Percentiles rank a stretch among this genome's conserved stretches.
Evolutionary conservation across 2,329 filamentous ascomycete genomes (phyloP).

Genomic region (Scedosporium minutisporum): DNA sequence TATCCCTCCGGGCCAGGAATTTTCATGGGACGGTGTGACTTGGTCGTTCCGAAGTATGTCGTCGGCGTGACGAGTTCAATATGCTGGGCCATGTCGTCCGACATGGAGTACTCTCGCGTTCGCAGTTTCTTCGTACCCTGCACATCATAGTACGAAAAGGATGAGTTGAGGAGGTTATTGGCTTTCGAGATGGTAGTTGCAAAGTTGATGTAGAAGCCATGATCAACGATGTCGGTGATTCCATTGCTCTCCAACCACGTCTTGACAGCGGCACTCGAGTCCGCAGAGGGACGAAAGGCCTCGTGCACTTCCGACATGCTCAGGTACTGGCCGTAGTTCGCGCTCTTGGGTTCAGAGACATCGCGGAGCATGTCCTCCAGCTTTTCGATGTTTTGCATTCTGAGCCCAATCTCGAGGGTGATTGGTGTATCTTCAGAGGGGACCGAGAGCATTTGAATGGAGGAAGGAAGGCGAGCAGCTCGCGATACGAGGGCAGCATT

Average conservation of each 20-base stretch:
- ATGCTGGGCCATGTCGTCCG: constrained; percentile 23
- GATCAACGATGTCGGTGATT: constrained; percentile 9
- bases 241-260: constrained; percentile 13
- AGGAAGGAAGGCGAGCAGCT: neutral
- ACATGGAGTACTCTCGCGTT: constrained; percentile 18
- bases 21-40: constrained; percentile 4
- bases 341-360: constrained; percentile 16
- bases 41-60: constrained; percentile 31
- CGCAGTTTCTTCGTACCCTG: constrained; percentile 25
- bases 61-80: constrained; percentile 37
- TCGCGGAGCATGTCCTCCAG: constrained; percentile 16
- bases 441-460: constrained; percentile 3
- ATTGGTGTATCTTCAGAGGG: neutral
- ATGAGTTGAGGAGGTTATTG: constrained; percentile 29
- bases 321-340: constrained; percentile 18
- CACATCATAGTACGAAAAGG: constrained; percentile 30
- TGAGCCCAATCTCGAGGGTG: constrained; percentile 5
- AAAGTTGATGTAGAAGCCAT: constrained; percentile 21
- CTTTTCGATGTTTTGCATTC: constrained; percentile 25
- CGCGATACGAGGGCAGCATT: constrained; percentile 1
- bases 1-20: neutral
- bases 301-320: constrained; percentile 14
- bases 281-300: constrained; percentile 14
- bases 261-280: constrained; percentile 13
- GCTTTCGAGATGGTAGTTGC: constrained; percentile 23